Evolutionary conservation across 495 filamentous ascomycete genomes (phyloP), one percentile per base, ranked within the genome.

Genomic region (Penicillium macrosclerotiorum): DNA sequence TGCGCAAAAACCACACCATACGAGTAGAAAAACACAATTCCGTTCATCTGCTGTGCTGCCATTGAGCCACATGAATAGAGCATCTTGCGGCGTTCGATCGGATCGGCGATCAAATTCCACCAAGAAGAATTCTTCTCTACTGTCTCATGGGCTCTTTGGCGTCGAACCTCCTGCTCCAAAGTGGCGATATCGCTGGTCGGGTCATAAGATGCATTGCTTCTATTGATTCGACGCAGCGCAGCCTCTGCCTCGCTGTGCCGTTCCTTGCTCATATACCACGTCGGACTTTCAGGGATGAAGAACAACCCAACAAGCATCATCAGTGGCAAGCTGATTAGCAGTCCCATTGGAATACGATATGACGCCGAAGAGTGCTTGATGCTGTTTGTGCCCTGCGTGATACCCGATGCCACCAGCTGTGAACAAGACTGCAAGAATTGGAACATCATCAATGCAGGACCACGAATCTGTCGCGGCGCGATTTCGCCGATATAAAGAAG

Each of bases 321-420:
- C 6, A 88, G 27, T 8, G 77, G 81, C 46, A 88, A 88, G 32
- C 85, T 37, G 29, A 83, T 68, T 68, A 88, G 85, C 73, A 88
- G 86, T 5, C 83, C 81, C 45, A 88, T 86, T 1, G 85, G 83
- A 60, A 88, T 74, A 11, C 73, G 65, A 14, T 42, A 42, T 27
- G 11, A 27, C 5, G 9, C n/a, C n/a, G 5, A 42, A 27, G 24
- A 12, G 11, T 24, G 18, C 8, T 31, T 14, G 33, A 36, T 36
- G 33, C 14, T 19, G 33, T n/a, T 19, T 14, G 14, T 36, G 12
- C 33, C 33, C 8, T 14, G 33, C 14, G 17, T 19, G 33, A 36
- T 12, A 14, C 33, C 33, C 3, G 33, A 8, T 3, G 16, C 33
- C 6, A 36, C 14, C 5, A 36, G 5, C 12, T 36, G 33, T 3